A percentile compares a stretch with the other conserved stretches of the same genome.
phyloP scores from a whole-genome alignment of 2,329 filamentous ascomycete genomes.

The Fusarium vanettenii region DNA sequence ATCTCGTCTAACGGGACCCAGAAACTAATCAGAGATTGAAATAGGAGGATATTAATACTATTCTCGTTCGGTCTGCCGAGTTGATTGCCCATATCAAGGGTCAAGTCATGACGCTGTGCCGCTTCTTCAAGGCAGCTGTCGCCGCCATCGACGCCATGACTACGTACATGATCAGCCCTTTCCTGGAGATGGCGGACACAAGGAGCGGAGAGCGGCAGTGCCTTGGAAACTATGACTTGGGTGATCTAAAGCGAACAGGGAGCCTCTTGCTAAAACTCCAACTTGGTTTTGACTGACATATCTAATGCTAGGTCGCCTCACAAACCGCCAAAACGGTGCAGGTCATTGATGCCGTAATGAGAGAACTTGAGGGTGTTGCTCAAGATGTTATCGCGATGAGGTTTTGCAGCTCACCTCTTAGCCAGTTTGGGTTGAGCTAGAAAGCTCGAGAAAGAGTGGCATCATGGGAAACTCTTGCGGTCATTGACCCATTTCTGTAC shows the following conservation, averaged over 20 bases:
- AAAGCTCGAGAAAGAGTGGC: background rate
- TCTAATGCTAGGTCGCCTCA: background rate
- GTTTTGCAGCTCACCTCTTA: background rate
- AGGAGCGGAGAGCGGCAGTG: background rate
- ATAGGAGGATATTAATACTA: background rate
- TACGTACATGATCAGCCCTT: background rate
- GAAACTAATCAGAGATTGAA: background rate
- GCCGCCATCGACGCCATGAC: background rate
- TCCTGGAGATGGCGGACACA: background rate
- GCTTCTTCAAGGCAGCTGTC: background rate
- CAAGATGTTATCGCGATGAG: background rate
- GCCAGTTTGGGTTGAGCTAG: background rate
- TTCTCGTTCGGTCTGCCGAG: background rate
- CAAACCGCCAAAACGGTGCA: background rate
- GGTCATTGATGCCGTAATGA: background rate
- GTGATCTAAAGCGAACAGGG: background rate
- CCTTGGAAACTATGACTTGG: background rate
- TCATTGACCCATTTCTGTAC: background rate
- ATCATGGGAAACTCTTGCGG: background rate
- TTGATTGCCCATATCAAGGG: background rate
- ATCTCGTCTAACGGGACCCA: background rate
- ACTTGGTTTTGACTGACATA: background rate
- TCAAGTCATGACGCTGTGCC: background rate
- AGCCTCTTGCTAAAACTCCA: background rate
- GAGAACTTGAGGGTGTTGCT: background rate